Conservation (phyloP, 345 rosid species). For the Hibiscus syriacus region DNA sequence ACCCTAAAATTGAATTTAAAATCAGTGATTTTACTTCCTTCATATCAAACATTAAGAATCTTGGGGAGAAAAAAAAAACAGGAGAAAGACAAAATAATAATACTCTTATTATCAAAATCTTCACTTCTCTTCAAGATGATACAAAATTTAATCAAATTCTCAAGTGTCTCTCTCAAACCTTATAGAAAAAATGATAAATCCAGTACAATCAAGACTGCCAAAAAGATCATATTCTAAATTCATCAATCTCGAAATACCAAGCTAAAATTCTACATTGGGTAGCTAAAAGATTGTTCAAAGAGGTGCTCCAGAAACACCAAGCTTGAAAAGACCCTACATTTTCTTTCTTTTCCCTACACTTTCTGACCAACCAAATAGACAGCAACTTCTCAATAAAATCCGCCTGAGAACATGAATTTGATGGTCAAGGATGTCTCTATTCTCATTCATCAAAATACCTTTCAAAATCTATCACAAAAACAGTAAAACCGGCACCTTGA, state of each 20-base stretch:
- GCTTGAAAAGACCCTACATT: neutral
- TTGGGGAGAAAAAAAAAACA: too few species aligned
- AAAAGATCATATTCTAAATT: neutral
- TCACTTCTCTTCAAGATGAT: neutral
- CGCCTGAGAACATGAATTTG: neutral
- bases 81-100: neutral
- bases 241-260: neutral
- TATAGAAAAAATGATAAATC: neutral
- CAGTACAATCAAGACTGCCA: neutral
- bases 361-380: slow-evolving; percentile 8
- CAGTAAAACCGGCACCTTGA: slow-evolving; percentile 4
- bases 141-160: neutral
- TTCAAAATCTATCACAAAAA: neutral
- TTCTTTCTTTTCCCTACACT: neutral
- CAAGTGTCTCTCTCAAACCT: neutral
- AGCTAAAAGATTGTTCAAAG: neutral
- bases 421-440: too few species aligned
- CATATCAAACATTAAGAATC: neutral
- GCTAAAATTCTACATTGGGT: too few species aligned
- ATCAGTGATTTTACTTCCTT: neutral
- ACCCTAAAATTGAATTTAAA: neutral
- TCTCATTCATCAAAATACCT: too few species aligned
- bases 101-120: too few species aligned
- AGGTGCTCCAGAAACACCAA: neutral
- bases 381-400: neutral